A percentile compares a stretch with the other conserved stretches of the same genome.
phyloP scores from a whole-genome alignment of 768 basidiomycete genomes.

The Kwoniella dendrophila region DNA sequence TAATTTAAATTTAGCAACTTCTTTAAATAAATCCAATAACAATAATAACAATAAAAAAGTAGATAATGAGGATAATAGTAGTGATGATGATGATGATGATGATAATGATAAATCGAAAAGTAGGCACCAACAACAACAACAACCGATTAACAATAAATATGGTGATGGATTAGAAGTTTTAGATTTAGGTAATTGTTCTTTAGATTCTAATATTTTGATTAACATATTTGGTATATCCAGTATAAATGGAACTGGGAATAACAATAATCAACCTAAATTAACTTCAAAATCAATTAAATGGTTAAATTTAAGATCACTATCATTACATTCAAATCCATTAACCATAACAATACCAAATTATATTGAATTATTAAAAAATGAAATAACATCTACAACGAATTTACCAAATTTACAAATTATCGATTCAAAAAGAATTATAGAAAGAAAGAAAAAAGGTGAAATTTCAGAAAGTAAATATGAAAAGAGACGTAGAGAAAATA shows the following conservation, averaged over 20 bases:
- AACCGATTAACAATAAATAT: too few relatives aligned
- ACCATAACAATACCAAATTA: slow-evolving; percentile 34
- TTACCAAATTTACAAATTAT: slow-evolving; percentile 49
- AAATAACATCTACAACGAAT: too few relatives aligned
- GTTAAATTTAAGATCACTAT: slow-evolving; percentile 39
- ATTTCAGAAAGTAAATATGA: slow-evolving; percentile 35
- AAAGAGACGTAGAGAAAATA: slow-evolving; percentile 28
- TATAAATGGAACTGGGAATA: background rate
- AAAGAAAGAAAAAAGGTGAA: slow-evolving; percentile 44
- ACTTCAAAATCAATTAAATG: slow-evolving; percentile 12
- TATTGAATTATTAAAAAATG: slow-evolving; percentile 15
- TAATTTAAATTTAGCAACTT: slow-evolving; percentile 27
- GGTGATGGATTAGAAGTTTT: slow-evolving; percentile 48
- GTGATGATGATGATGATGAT: slow-evolving; percentile 18
- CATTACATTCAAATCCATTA: slow-evolving; percentile 45
- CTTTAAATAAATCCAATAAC: too few relatives aligned
- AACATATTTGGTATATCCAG: slow-evolving; percentile 17
- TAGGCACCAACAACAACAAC: too few relatives aligned
- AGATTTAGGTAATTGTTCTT: slow-evolving; percentile 47
- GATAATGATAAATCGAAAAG: slow-evolving; percentile 2
- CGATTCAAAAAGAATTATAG: slow-evolving; percentile 46
- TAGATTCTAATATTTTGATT: slow-evolving; percentile 22
- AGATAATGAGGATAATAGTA: too few relatives aligned
- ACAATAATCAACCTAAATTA: too few relatives aligned
- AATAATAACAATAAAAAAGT: too few relatives aligned